Evolutionary conservation across 208 protist genomes (phyloP).

Genomic region (Herpetomonas tarakana): DNA sequence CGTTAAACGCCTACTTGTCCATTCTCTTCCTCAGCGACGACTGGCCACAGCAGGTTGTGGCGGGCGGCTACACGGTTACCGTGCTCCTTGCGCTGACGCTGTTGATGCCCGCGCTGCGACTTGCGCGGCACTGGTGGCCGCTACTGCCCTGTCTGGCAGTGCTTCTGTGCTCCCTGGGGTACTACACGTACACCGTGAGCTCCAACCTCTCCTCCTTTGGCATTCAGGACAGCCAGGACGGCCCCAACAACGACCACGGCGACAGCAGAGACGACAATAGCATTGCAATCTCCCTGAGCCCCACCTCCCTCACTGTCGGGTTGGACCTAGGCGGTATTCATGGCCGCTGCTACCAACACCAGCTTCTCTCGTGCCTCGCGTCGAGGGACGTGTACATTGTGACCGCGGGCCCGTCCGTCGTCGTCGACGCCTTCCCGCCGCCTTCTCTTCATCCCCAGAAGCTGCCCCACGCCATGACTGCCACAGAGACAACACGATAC

Average conservation of each 20-base stretch:
- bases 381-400: slow-evolving; percentile 11
- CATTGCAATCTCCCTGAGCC: neutral
- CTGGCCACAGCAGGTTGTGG: slow-evolving; percentile 13
- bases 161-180: slow-evolving; percentile 4
- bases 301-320: neutral
- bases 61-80: slow-evolving; percentile 12
- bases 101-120: slow-evolving; percentile 30
- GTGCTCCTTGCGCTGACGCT: slow-evolving; percentile 23
- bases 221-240: neutral
- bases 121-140: slow-evolving; percentile 25
- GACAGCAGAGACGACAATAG: neutral
- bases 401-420: neutral
- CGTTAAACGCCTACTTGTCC: slow-evolving; percentile 33
- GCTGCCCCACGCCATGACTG: too few species aligned
- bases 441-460: neutral
- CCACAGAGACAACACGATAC: too few species aligned
- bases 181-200: neutral
- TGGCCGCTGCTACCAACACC: slow-evolving; percentile 13
- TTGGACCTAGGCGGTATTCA: neutral
- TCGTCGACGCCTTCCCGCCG: neutral
- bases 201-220: neutral
- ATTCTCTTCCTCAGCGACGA: slow-evolving; percentile 36
- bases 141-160: slow-evolving; percentile 12
- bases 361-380: slow-evolving; percentile 16
- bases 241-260: neutral